These are phyloP conservation scores for Trichoderma sp. DNA, from an alignment of 2,329 filamentous ascomycete species.

Conservation along the genomic window DNA sequence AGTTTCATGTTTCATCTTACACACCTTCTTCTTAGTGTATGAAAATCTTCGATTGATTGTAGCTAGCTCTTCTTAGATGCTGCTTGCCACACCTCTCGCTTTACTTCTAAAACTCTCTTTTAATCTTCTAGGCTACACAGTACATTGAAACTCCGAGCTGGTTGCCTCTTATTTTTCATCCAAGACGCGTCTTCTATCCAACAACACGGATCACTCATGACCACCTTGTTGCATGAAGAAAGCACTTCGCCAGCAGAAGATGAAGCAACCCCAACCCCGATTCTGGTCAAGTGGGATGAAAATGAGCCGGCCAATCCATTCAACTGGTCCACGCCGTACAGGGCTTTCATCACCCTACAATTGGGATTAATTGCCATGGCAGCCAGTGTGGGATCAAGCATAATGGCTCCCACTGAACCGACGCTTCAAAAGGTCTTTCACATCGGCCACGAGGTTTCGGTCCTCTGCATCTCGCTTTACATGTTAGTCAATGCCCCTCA, in stretches of 20 bases:
- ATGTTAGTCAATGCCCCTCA: not conserved
- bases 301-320: not conserved
- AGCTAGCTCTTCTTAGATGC: not conserved
- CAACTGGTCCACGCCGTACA: not conserved
- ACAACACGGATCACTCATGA: not conserved
- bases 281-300: slow-evolving; percentile 6
- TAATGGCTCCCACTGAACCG: not conserved
- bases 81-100: not conserved
- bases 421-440: not conserved
- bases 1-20: not conserved
- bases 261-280: not conserved
- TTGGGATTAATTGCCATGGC: not conserved
- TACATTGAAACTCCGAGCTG: not conserved
- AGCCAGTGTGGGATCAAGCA: not conserved
- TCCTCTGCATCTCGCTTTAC: not conserved
- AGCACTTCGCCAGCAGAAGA: not conserved
- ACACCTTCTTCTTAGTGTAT: not conserved
- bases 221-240: not conserved
- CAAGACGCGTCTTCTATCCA: not conserved
- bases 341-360: not conserved
- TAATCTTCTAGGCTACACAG: not conserved
- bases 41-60: not conserved
- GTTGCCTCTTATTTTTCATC: not conserved
- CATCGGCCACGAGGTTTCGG: not conserved
- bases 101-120: not conserved